Evolutionary conservation across 331 rosid genomes (phyloP).

Genomic region (Rhamnella rubrinervis): DNA sequence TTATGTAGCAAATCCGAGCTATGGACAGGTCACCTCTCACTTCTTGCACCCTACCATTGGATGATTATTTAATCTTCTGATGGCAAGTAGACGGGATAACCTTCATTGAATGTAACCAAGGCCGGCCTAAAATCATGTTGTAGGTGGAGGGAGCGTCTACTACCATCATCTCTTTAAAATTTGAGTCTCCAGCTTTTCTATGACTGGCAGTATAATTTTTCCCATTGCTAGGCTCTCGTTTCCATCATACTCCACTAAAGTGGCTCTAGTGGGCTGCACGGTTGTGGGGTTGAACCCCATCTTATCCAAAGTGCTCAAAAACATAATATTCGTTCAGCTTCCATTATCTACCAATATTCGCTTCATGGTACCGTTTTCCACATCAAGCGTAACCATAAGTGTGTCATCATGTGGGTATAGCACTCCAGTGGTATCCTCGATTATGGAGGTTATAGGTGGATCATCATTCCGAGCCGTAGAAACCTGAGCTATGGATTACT

Average conservation of each 20-base stretch:
- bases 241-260: not conserved
- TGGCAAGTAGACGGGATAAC: not conserved
- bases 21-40: not conserved
- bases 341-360: not conserved
- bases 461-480: no score
- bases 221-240: accelerated
- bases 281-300: no score
- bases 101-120: not conserved
- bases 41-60: not conserved
- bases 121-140: not conserved
- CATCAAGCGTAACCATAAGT: not conserved
- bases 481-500: no score
- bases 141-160: not conserved
- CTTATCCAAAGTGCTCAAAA: not conserved
- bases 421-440: no score
- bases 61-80: not conserved
- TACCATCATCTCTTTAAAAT: not conserved
- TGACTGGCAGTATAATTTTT: not conserved
- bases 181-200: not conserved
- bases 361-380: not conserved
- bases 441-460: no score
- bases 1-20: not conserved
- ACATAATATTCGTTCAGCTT: not conserved
- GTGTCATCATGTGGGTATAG: not conserved
- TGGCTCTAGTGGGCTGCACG: not conserved